A percentile compares a stretch with the other conserved stretches of the same genome.
Conservation (phyloP, 495 filamentous ascomycete species). For the Cercophora scortea region DNA sequence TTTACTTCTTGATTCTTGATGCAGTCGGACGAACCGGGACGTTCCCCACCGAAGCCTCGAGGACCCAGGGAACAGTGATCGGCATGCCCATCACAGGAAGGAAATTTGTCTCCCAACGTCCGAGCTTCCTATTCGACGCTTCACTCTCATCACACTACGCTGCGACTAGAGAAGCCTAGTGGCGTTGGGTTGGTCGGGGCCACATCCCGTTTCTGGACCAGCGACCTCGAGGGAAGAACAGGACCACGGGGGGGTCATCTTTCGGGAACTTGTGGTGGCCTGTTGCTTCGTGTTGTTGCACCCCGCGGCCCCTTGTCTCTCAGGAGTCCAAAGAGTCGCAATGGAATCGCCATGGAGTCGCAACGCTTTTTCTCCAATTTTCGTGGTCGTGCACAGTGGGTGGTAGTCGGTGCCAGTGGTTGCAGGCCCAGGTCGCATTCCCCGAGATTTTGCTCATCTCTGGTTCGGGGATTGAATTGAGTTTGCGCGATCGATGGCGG, state of each 20-base stretch:
- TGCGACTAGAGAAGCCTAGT: constrained; percentile 14
- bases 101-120: constrained; percentile 20
- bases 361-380: background rate
- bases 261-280: too few species aligned
- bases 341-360: background rate
- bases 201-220: constrained; percentile 12
- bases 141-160: constrained; percentile 16
- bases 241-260: too few species aligned
- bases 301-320: background rate
- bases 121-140: constrained; percentile 19
- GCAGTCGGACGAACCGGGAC: background rate
- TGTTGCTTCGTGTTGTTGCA: too few species aligned
- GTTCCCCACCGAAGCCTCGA: background rate
- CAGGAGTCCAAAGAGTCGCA: too few species aligned
- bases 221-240: background rate
- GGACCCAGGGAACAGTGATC: constrained; percentile 10
- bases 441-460: constrained; percentile 3
- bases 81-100: constrained; percentile 22
- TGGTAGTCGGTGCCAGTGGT: constrained; percentile 1
- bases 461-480: background rate
- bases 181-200: constrained; percentile 1
- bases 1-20: too few species aligned
- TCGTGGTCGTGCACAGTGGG: background rate
- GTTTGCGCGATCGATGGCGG: too few species aligned
- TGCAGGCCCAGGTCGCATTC: constrained; percentile 11